Conservation (phyloP, 2,329 filamentous ascomycete genomes). For the Penicillium sp. region DNA sequence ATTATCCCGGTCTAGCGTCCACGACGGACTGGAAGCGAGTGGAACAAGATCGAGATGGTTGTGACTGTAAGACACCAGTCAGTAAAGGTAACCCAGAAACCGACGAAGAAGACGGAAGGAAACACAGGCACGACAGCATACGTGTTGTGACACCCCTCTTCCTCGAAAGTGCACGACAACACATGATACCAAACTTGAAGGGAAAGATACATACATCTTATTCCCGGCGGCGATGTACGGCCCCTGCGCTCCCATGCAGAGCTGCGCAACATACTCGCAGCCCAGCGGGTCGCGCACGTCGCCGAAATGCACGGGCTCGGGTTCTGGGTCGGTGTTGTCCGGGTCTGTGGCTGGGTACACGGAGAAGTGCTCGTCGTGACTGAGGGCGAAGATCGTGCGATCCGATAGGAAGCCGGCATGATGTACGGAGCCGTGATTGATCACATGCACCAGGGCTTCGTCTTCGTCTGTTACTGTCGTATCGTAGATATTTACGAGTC, state of each 20-base stretch:
- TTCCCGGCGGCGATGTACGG: conserved; percentile 49
- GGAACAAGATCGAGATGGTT: conserved; percentile 45
- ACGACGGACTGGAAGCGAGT: conserved; percentile 33
- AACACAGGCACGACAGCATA: neutral
- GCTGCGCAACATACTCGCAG: conserved; percentile 59
- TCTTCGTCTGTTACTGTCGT: conserved; percentile 56
- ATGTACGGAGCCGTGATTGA: conserved; percentile 61
- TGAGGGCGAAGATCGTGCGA: conserved; percentile 54
- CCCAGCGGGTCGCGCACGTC: conserved; percentile 54
- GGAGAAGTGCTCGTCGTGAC: conserved; percentile 60
- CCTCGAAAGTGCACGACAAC: neutral
- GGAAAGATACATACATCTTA: conserved; percentile 42
- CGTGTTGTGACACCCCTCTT: neutral
- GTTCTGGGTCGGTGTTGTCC: conserved; percentile 46
- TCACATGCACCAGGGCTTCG: conserved; percentile 59
- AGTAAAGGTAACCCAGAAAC: neutral
- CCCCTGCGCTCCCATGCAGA: conserved; percentile 45
- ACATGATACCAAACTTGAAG: neutral
- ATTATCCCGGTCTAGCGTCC: conserved; percentile 41
- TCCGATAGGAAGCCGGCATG: conserved; percentile 57
- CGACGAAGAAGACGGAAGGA: neutral
- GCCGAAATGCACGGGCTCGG: conserved; percentile 50
- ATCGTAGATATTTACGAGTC: conserved; percentile 61
- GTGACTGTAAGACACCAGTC: conserved; percentile 27
- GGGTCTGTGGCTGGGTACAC: conserved; percentile 54